phyloP scores from a whole-genome alignment of 768 basidiomycete species.

The Rhizopogon vesiculosus region DNA sequence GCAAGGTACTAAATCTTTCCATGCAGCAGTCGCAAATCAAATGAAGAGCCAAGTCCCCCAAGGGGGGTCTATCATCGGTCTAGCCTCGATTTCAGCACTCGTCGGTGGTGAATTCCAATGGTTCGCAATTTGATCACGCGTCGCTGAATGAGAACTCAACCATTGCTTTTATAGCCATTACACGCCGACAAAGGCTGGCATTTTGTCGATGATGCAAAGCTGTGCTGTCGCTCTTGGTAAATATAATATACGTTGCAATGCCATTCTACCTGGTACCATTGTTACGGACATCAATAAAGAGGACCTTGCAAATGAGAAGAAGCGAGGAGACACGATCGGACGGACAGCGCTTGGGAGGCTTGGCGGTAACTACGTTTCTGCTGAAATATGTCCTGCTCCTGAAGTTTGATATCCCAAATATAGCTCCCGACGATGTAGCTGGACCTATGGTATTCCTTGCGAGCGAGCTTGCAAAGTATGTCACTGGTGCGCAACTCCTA shows the following conservation, averaged over 20 bases:
- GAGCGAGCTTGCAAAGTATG: constrained; percentile 66
- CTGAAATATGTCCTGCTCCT: background rate
- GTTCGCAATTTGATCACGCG: constrained; percentile 23
- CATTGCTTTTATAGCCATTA: constrained; percentile 46
- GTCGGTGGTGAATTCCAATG: constrained; percentile 73
- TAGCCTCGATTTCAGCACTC: constrained; percentile 75
- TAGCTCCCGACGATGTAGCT: constrained; percentile 66
- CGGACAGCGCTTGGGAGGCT: constrained; percentile 65
- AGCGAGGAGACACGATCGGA: constrained; percentile 58
- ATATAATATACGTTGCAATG: constrained; percentile 69
- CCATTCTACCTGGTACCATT: constrained; percentile 72
- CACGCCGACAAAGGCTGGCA: constrained; percentile 76
- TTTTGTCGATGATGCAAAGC: constrained; percentile 75
- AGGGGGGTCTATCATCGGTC: constrained; percentile 71
- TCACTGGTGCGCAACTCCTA: constrained; percentile 59
- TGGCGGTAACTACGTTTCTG: constrained; percentile 39
- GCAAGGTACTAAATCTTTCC: constrained; percentile 4
- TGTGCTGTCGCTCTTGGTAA: constrained; percentile 76
- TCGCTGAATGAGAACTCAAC: background rate
- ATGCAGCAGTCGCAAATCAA: constrained; percentile 61
- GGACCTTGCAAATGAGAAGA: constrained; percentile 55
- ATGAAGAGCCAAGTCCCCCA: constrained; percentile 67
- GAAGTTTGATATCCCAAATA: background rate
- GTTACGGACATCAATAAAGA: constrained; percentile 77
- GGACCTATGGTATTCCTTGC: constrained; percentile 74